Base-by-base conservation (phyloP, 2,329 filamentous ascomycete species). In the Chaetothyriales sp. region DNA sequence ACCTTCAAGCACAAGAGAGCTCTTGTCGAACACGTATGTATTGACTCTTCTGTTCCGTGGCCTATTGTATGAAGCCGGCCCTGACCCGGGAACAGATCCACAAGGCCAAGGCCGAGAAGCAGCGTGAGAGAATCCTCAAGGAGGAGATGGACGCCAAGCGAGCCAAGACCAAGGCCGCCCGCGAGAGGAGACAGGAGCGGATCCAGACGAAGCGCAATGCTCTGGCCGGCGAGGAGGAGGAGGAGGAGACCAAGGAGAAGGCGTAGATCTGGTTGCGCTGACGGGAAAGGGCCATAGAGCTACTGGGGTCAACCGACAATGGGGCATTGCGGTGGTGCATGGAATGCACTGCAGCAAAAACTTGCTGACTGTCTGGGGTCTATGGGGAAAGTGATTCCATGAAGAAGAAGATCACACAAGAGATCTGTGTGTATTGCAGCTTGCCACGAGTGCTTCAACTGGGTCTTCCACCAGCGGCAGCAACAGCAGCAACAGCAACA, bases 1-100 rank as follows among this genome's bases (percentile, higher is more conserved):
- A 90, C 92, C 73, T 98, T 98, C 86, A 98, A 98, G 89, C 92
- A 98, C 87, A 98, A 96, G 89, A 85, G 92, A 77, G 92, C 89
- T 70, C 84, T 98, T 67, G 88, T 98, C 72, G 92, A 98, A 83
- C 92, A 98, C 80, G 92, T 98, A 93, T 70, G 92, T n/a, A n/a
- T n/a, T n/a, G n/a, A n/a, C 87, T 66, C 50, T 51, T 52, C 52
- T 55, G 51, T 26, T 28, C 44, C 18, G 47, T 43, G 54, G 49
- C 54, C 61, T 61, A 65, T n/a, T n/a, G n/a, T 50, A 66, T 32
- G 25, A 6, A 22, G 6, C 43, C 32, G 26, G 51, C 51, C 50
- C 52, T 53, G 43, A 49, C 43, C 52, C 60, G 60, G 60, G 61
- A 64, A 59, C 67, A 98, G 92, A 96, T 98, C 72, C 92, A 98